These are phyloP conservation scores for Populus hybrid DNA, from an alignment of 441 rosid species.

Conservation along the genomic window DNA sequence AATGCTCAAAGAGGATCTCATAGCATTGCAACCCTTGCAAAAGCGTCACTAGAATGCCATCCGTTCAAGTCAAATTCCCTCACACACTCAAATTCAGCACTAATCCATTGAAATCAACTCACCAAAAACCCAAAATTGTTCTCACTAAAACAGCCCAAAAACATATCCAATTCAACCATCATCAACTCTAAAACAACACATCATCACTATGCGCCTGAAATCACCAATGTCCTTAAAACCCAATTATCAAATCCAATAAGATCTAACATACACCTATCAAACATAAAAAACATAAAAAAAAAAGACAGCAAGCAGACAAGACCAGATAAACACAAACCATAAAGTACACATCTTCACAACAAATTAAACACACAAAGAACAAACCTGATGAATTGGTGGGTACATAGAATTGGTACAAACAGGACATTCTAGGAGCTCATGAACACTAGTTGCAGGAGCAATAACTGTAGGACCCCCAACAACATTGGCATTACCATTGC, in stretches of 20 bases:
- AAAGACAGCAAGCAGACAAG: neutral
- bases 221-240: too few relatives aligned
- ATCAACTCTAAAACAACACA: neutral
- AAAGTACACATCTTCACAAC: neutral
- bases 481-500: neutral
- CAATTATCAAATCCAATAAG: too few relatives aligned
- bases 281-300: too few relatives aligned
- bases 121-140: neutral
- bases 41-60: neutral
- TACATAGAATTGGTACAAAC: neutral
- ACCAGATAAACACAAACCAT: neutral
- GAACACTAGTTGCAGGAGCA: neutral
- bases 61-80: neutral
- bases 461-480: neutral
- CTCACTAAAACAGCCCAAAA: neutral
- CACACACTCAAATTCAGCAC: neutral
- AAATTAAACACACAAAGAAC: neutral
- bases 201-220: neutral
- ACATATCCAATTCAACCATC: neutral
- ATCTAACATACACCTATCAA: too few relatives aligned
- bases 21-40: neutral
- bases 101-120: neutral
- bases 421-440: neutral
- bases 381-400: neutral
- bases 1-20: neutral